Evolutionary conservation across 148 eudicot species (phyloP).

Genomic region (Rhododendron williamsianum): DNA sequence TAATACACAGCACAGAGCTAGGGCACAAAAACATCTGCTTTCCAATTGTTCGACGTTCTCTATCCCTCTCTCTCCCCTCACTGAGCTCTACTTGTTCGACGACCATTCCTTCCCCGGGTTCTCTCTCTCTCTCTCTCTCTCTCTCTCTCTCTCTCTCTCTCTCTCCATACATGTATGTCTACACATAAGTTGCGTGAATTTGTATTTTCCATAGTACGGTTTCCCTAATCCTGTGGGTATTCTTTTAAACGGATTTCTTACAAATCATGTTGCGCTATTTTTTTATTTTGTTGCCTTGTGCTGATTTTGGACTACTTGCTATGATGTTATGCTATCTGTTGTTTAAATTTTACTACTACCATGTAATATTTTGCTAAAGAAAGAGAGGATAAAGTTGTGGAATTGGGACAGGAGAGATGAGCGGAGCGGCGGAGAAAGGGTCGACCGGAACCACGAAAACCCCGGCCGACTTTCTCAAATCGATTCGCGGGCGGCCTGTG

Average conservation of each 20-base stretch:
- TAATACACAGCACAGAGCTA: background rate
- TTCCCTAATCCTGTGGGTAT: background rate
- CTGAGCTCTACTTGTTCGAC: background rate
- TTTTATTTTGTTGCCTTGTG: background rate
- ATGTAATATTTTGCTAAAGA: background rate
- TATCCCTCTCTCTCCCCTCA: background rate
- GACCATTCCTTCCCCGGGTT: background rate
- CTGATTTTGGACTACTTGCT: background rate
- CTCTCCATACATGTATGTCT: background rate
- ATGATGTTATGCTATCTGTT: background rate
- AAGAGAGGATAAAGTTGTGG: background rate
- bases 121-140: conserved; percentile 2
- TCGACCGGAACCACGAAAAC: conserved; percentile 64
- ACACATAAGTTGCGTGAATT: background rate
- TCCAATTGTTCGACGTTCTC: background rate
- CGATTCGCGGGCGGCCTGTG: conserved; percentile 96
- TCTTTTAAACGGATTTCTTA: background rate
- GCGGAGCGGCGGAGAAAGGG: conserved; percentile 63
- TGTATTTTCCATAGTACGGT: background rate
- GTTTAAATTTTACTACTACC: background rate
- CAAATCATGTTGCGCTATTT: background rate
- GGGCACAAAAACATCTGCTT: background rate
- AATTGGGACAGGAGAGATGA: conserved; percentile 42
- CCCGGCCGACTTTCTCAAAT: conserved; percentile 92
- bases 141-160: background rate